Conservation (phyloP, 2,329 filamentous ascomycete species). For the Celoporthe dispersa region DNA sequence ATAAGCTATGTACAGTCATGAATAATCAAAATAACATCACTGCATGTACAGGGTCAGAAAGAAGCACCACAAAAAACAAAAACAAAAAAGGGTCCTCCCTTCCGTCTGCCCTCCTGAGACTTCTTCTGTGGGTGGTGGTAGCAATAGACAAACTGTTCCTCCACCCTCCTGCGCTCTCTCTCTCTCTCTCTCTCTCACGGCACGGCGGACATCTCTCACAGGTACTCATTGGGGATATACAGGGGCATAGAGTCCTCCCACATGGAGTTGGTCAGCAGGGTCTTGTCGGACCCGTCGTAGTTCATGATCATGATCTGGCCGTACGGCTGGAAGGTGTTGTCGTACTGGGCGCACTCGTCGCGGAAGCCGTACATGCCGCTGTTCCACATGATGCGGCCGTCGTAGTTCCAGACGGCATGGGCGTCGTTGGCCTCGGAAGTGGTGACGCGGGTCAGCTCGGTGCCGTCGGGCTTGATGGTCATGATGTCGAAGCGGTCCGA, state of each 20-base stretch:
- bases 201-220: not conserved
- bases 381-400: slow-evolving; percentile 46
- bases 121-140: too few relatives aligned
- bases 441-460: slow-evolving; percentile 42
- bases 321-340: slow-evolving; percentile 50
- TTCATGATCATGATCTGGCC: slow-evolving; percentile 50
- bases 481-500: slow-evolving; percentile 43
- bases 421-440: slow-evolving; percentile 45
- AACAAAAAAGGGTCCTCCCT: too few relatives aligned
- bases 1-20: not conserved
- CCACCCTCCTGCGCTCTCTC: not conserved
- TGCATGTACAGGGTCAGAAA: not conserved
- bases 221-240: slow-evolving; percentile 18
- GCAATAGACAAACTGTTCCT: too few relatives aligned
- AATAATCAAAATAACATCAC: not conserved
- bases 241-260: slow-evolving; percentile 41
- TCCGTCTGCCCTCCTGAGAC: not conserved
- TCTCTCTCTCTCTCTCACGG: not conserved
- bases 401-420: slow-evolving; percentile 48
- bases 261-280: slow-evolving; percentile 37
- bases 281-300: slow-evolving; percentile 42
- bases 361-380: slow-evolving; percentile 49
- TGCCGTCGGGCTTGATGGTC: slow-evolving; percentile 47
- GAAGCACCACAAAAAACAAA: not conserved
- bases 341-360: slow-evolving; percentile 45